Evolutionary conservation across 2,329 filamentous ascomycete species (phyloP).

Genomic region (Rugonectria rugulosa): DNA sequence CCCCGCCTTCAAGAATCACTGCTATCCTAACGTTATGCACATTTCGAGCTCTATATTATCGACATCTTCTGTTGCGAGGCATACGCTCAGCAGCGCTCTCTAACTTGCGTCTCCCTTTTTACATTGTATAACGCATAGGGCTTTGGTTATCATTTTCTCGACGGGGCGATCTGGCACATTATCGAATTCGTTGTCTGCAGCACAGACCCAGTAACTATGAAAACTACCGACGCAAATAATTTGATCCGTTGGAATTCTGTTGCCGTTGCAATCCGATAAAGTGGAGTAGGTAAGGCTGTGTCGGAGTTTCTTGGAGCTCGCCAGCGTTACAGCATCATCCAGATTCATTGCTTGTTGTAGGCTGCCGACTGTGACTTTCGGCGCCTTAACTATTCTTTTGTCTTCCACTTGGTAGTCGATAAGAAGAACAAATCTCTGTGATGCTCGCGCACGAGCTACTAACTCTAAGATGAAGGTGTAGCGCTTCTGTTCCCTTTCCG

Average conservation of each 20-base stretch:
- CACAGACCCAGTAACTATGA: conserved; percentile 1
- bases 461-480: conserved; percentile 7
- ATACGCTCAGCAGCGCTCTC: too few species aligned
- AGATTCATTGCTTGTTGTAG: neutral
- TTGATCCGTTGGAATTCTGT: neutral
- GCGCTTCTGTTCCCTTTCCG: neutral
- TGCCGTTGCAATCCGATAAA: conserved; percentile 2
- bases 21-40: too few species aligned
- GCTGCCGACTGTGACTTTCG: conserved; percentile 2
- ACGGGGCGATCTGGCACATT: neutral
- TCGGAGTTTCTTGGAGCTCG: neutral
- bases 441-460: neutral
- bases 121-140: neutral
- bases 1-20: too few species aligned
- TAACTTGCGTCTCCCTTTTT: too few species aligned
- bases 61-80: too few species aligned
- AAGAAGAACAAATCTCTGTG: conserved; percentile 9
- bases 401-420: conserved; percentile 5
- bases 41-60: too few species aligned
- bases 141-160: neutral
- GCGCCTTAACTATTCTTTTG: neutral
- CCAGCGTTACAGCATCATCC: neutral
- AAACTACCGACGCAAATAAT: conserved; percentile 1
- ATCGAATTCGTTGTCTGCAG: neutral
- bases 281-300: neutral